Percentiles rank a stretch among this genome's conserved stretches.
Conservation (phyloP, 2,329 filamentous ascomycete genomes). For the Huntiella decipiens region DNA sequence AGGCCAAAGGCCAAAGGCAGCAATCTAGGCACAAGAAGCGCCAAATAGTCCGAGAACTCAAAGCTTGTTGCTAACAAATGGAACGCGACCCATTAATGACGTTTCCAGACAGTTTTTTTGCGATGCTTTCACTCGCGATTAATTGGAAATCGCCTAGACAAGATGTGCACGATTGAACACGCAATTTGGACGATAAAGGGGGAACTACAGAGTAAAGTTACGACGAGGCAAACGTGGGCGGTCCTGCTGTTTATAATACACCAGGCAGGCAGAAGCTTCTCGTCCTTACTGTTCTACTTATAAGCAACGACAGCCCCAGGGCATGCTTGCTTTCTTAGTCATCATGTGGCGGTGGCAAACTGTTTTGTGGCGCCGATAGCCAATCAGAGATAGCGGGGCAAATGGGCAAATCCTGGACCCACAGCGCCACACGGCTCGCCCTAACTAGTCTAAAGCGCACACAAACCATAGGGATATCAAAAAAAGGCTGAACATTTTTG, state of each 20-base stretch:
- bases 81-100: too few relatives aligned
- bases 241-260: slow-evolving; percentile 2
- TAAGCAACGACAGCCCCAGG: slow-evolving; percentile 2
- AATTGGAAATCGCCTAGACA: not conserved
- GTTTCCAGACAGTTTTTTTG: not conserved
- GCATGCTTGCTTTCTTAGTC: not conserved
- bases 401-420: slow-evolving; percentile 1
- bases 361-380: not conserved
- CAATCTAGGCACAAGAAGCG: not conserved
- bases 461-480: slow-evolving; percentile 8
- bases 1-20: too few relatives aligned
- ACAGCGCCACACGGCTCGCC: slow-evolving; percentile 5
- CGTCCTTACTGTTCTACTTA: not conserved
- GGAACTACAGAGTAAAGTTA: slow-evolving; percentile 2
- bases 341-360: not conserved
- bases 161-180: too few relatives aligned
- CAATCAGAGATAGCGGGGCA: not conserved
- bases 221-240: not conserved
- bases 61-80: too few relatives aligned
- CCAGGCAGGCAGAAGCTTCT: slow-evolving; percentile 9
- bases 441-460: slow-evolving; percentile 8
- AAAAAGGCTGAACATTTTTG: slow-evolving; percentile 10
- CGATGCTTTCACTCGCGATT: not conserved
- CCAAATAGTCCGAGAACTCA: not conserved
- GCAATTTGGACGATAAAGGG: not conserved